phyloP scores from a whole-genome alignment of 169 alveolate genomes.

The Perkinsus marinus region DNA sequence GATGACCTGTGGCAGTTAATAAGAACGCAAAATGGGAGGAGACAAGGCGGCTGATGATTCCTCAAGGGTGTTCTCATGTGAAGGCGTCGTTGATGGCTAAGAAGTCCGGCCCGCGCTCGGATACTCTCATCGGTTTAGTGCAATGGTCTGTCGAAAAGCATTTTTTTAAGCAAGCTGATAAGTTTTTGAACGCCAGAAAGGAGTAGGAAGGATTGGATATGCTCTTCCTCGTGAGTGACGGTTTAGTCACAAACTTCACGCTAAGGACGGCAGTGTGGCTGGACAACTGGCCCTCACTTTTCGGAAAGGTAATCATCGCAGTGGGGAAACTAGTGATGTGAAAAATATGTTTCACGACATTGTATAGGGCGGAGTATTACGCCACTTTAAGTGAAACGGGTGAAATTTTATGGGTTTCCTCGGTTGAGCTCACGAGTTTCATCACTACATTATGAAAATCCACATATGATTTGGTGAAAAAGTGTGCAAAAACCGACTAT shows the following conservation, averaged over 20 bases:
- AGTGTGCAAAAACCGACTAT: no score
- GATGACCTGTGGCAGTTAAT: background rate
- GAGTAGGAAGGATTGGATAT: background rate
- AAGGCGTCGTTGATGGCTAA: background rate
- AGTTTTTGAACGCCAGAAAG: background rate
- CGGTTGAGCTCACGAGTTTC: no score
- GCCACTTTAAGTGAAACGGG: no score
- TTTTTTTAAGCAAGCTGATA: background rate
- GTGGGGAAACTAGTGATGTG: no score
- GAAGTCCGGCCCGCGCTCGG: background rate
- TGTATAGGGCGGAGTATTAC: no score
- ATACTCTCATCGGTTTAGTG: background rate
- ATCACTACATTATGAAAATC: no score
- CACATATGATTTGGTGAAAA: no score
- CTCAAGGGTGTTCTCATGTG: background rate
- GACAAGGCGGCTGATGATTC: background rate
- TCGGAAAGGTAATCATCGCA: background rate
- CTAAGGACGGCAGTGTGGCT: background rate
- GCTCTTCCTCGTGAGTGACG: background rate
- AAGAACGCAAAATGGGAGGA: background rate
- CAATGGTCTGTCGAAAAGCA: background rate
- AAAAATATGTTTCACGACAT: no score
- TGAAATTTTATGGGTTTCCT: no score
- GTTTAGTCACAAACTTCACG: background rate
- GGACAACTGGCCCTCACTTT: background rate